Evolutionary conservation across 2,329 filamentous ascomycete genomes (phyloP).

Genomic region (Fusarium sp.): DNA sequence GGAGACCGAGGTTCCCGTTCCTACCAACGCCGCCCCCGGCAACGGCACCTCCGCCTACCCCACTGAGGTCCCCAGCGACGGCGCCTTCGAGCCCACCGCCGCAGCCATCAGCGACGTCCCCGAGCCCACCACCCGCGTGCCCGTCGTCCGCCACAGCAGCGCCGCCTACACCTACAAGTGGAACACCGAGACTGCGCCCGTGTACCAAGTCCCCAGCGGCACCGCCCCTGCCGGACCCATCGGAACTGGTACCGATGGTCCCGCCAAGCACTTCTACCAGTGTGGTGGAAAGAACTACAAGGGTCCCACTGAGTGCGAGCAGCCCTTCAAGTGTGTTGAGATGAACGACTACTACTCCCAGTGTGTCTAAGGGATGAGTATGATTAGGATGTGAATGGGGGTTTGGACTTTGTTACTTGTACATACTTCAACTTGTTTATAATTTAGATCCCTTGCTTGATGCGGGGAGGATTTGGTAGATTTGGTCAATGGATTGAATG

Average conservation of each 20-base stretch:
- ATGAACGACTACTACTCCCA: conserved; percentile 42
- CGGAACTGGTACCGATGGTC: conserved; percentile 19
- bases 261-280: conserved; percentile 40
- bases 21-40: conserved; percentile 14
- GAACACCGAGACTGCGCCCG: conserved; percentile 37
- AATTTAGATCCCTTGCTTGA: conserved; percentile 32
- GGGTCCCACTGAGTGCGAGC: conserved; percentile 42
- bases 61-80: neutral
- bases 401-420: conserved; percentile 29
- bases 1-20: conserved; percentile 7
- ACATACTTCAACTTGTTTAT: conserved; percentile 38
- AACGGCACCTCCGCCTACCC: conserved; percentile 13
- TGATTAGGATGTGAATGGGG: neutral
- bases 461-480: conserved; percentile 19
- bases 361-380: conserved; percentile 24
- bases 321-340: conserved; percentile 32
- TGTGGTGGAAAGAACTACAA: conserved; percentile 39
- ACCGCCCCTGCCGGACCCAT: conserved; percentile 28
- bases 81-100: neutral
- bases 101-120: too few relatives aligned
- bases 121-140: conserved; percentile 24
- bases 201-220: conserved; percentile 19
- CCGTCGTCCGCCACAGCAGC: conserved; percentile 40
- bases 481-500: neutral
- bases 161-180: conserved; percentile 35